These are phyloP conservation scores for Fusarium dlaminii DNA, from an alignment of 2,329 filamentous ascomycete species.

Conservation along the genomic window DNA sequence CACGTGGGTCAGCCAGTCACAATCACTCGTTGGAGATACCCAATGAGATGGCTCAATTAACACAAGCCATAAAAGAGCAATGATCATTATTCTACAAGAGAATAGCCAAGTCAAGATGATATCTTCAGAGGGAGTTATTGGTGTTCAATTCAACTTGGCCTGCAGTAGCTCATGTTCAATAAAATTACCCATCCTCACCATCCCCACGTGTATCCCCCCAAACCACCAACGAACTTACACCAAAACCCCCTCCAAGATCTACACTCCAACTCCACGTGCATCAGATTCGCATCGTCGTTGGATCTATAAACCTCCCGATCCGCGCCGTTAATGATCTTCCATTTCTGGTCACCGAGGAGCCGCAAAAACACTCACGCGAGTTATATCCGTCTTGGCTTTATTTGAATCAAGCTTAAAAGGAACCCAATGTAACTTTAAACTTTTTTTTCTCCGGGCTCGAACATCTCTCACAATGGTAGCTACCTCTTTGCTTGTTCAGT, in stretches of 20 bases:
- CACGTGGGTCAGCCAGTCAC: neutral
- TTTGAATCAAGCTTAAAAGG: slow-evolving; percentile 28
- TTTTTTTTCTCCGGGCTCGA: neutral
- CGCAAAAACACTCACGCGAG: slow-evolving; percentile 17
- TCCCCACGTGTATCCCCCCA: slow-evolving; percentile 25
- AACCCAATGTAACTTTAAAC: slow-evolving; percentile 4
- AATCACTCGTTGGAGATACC: neutral
- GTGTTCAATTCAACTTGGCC: neutral
- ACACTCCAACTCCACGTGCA: slow-evolving; percentile 31
- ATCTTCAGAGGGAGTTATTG: neutral
- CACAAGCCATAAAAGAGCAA: neutral
- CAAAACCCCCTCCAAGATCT: slow-evolving; percentile 11
- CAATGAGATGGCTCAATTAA: neutral
- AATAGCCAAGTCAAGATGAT: neutral
- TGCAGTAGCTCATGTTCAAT: neutral
- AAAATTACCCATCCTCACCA: neutral
- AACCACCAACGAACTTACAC: neutral
- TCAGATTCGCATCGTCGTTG: slow-evolving; percentile 17
- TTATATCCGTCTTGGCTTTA: slow-evolving; percentile 8
- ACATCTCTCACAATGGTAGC: slow-evolving; percentile 24
- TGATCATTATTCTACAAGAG: too few species aligned
- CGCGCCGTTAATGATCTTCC: neutral
- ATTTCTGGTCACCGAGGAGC: slow-evolving; percentile 37
- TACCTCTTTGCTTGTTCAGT: slow-evolving; percentile 17
- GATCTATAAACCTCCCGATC: slow-evolving; percentile 20